Conservation (phyloP, 2,329 filamentous ascomycete genomes). For the Dothideomycetes sp. region DNA sequence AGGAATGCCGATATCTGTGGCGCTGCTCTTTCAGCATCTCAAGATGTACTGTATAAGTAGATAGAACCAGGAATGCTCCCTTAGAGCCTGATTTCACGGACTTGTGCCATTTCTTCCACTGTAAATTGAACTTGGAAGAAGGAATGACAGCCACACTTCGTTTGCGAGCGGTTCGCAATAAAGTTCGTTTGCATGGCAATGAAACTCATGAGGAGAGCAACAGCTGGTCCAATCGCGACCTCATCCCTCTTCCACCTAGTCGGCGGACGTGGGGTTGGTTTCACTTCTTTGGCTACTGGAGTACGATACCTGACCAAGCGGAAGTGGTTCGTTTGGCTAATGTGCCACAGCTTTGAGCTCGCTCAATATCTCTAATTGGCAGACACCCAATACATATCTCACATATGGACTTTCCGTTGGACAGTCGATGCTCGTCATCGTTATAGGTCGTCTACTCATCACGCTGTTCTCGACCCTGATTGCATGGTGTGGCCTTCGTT, state of each 20-base stretch:
- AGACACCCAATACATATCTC: slow-evolving; percentile 5
- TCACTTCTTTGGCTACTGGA: slow-evolving; percentile 6
- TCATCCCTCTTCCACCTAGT: slow-evolving; percentile 1
- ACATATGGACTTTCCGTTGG: slow-evolving; percentile 3
- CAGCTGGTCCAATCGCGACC: slow-evolving; percentile 1
- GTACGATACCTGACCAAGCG: too few relatives aligned
- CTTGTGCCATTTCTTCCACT: too few relatives aligned
- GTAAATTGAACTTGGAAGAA: too few relatives aligned
- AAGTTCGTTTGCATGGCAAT: slow-evolving; percentile 1
- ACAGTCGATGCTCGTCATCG: slow-evolving; percentile 6
- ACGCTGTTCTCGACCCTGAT: slow-evolving; percentile 3
- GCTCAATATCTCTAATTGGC: slow-evolving; percentile 6
- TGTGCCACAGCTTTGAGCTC: too few relatives aligned
- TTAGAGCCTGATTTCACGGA: too few relatives aligned
- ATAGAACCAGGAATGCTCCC: too few relatives aligned
- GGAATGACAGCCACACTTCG: background rate
- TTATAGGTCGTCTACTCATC: slow-evolving; percentile 3
- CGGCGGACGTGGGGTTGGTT: slow-evolving; percentile 4
- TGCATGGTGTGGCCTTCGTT: slow-evolving; percentile 4
- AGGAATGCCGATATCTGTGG: too few relatives aligned
- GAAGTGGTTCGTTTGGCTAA: too few relatives aligned
- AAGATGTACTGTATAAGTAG: too few relatives aligned
- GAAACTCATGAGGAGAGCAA: slow-evolving; percentile 1
- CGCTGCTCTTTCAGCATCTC: too few relatives aligned
- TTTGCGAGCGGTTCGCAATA: background rate